Evolutionary conservation across 2,329 filamentous ascomycete species (phyloP).

Genomic region (Ilyonectria robusta): DNA sequence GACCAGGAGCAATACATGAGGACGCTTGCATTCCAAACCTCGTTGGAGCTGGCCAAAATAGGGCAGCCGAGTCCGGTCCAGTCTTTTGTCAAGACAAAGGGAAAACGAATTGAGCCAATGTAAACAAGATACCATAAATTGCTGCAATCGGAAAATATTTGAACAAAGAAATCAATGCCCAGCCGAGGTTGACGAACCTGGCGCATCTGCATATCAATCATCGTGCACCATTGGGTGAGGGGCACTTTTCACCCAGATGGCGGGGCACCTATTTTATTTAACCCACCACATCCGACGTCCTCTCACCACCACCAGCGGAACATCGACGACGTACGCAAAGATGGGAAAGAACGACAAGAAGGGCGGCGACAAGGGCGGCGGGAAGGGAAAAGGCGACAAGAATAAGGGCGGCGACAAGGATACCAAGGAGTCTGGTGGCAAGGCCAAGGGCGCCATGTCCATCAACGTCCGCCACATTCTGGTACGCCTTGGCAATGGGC

Average conservation of each 20-base stretch:
- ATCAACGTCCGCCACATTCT: slow-evolving; percentile 84
- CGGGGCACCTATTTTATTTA: slow-evolving; percentile 16
- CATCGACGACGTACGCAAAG: slow-evolving; percentile 12
- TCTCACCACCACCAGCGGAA: slow-evolving; percentile 16
- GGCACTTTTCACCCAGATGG: slow-evolving; percentile 21
- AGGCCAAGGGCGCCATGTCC: slow-evolving; percentile 70
- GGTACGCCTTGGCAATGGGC: slow-evolving; percentile 51
- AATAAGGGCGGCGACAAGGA: slow-evolving; percentile 48
- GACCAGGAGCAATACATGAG: slow-evolving; percentile 48
- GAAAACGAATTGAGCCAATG: background rate
- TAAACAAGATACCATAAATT: background rate
- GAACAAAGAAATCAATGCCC: background rate
- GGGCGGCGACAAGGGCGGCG: slow-evolving; percentile 46
- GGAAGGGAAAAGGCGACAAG: slow-evolving; percentile 43
- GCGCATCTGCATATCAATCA: background rate
- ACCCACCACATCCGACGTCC: slow-evolving; percentile 10
- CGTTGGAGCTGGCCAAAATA: slow-evolving; percentile 39
- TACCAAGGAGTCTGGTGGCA: slow-evolving; percentile 52
- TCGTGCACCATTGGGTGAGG: slow-evolving; percentile 16
- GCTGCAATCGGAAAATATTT: background rate
- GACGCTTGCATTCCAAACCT: slow-evolving; percentile 45
- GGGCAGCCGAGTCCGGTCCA: slow-evolving; percentile 16
- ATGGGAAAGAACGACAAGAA: slow-evolving; percentile 61
- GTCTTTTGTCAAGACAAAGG: background rate
- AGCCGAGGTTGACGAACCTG: slow-evolving; percentile 4